Conservation (phyloP, 2,329 filamentous ascomycete species). For the Alternaria longipes region DNA sequence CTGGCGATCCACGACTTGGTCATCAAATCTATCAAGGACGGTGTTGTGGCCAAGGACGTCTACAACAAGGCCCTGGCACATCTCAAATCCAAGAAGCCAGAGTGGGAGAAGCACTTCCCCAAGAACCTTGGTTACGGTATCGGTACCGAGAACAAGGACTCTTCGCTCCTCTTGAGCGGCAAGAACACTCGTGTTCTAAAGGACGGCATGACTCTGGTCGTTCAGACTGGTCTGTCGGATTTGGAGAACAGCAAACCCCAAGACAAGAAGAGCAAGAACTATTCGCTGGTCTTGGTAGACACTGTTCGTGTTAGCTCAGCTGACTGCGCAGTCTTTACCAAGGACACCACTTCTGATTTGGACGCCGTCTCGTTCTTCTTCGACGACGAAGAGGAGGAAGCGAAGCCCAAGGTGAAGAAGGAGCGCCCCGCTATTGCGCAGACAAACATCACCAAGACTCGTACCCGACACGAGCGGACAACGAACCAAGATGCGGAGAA, state of each 20-base stretch:
- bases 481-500: slow-evolving; percentile 89
- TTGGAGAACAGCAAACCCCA: slow-evolving; percentile 86
- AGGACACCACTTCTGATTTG: slow-evolving; percentile 87
- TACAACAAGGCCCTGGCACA: slow-evolving; percentile 85
- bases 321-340: slow-evolving; percentile 91
- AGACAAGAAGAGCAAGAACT: slow-evolving; percentile 87
- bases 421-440: slow-evolving; percentile 87
- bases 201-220: slow-evolving; percentile 95
- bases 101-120: slow-evolving; percentile 92
- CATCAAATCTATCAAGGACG: slow-evolving; percentile 89
- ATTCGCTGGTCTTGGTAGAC: slow-evolving; percentile 90
- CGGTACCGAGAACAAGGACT: slow-evolving; percentile 89
- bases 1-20: slow-evolving; percentile 86
- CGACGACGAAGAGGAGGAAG: slow-evolving; percentile 87
- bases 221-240: slow-evolving; percentile 90
- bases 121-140: slow-evolving; percentile 93
- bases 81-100: slow-evolving; percentile 89
- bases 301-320: slow-evolving; percentile 84
- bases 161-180: slow-evolving; percentile 81
- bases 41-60: slow-evolving; percentile 84
- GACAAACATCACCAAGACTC: slow-evolving; percentile 94
- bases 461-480: slow-evolving; percentile 88
- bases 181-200: slow-evolving; percentile 87
- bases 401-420: slow-evolving; percentile 88
- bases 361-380: slow-evolving; percentile 99